Base-by-base conservation (phyloP, 2,329 filamentous ascomycete species). In the Claviceps digitariae region DNA sequence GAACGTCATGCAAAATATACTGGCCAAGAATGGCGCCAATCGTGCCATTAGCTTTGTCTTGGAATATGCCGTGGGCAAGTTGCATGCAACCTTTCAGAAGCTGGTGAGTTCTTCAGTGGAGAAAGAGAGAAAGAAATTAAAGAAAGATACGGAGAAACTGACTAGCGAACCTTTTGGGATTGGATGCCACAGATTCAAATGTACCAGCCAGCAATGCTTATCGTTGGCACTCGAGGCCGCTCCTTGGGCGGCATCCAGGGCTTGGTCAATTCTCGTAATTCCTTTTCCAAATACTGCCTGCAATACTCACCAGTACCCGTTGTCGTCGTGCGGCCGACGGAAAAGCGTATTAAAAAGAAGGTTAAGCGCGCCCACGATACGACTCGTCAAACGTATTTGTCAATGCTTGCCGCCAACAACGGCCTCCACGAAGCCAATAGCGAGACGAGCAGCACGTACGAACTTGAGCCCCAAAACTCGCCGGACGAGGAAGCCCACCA, bases 271-370 rank as follows among this genome's bases (percentile, higher is more conserved):
- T 79, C 77, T 34, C 72, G 77, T 45, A 93, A 89, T 58, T 93
- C 87, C 0, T 90, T 95, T 46, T 94, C 88, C 27, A 95, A 95
- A 65, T 96, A 95, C 69, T 95, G 90, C 63, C 76, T 95, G 13
- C 90, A 96, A 65, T 90, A 95, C 66, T 95, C 87, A 1, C 90
- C 90, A 0, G 87, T 96, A 1, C 90, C 90, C 1, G 90, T 95
- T 8, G 90, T 95, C 31, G 90, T 96, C 34, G 90, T 95, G 10
- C 81, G 90, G 4, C 90, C 90, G 38, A 86, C 85, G 34, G 86
- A 87, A 56, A 94, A 94, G 71, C 84, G 90, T 21, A 81, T 87
- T 64, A 93, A 93, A 70, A 94, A 94, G 72, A 94, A 93, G 69
- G 78, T 79, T 55, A 95, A 95, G 72, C 83, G 90, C 31, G 78